Evolutionary conservation across 129 eudicot species (phyloP), one percentile per base, ranked within the genome.

Genomic region (Flaveria ramosissima): DNA sequence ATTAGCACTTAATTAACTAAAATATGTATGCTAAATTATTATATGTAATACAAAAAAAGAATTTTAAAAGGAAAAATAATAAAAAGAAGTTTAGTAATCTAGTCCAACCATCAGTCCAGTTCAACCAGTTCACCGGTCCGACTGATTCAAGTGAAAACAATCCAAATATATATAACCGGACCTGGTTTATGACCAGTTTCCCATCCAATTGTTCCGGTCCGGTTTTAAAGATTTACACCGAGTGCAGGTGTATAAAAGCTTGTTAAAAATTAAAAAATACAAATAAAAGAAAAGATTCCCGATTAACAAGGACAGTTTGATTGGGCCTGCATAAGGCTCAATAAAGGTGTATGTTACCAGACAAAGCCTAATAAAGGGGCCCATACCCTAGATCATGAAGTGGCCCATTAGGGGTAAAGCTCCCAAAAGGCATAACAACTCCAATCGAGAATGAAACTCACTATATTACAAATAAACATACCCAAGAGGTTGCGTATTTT

Each of bases 401-500:
- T 78, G 43, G 27, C 63, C 76, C 48, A 69, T 62, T 53, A 21
- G 47, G 63, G 17, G 76, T 43, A 57, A 69, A 63, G 70, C 59
- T 19, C 57, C 52, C 62, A 78, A 78, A 78, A 78, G 77, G 27
- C 72, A 32, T 65, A 62, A 70, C 72, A 70, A 55, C 41, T 55
- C 55, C 13, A 45, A 60, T 71, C 27, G 9, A 3, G 19, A 6
- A 27, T 10, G 0, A 24, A 27, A 26, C 9, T 17, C 17, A 7
- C 19, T 61, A 61, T 27, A 61, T 59, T 59, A 73, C 41, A 20
- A 36, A 39, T 32, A 17, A 39, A 30, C 21, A 10, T 59, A 45
- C 24, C 60, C 61, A 12, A 24, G 27, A 48, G 48, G 1, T 36
- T 36, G 41, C 0, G 5, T 36, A 6, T 36, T 36, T 5, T 36